A percentile compares a stretch with the other conserved stretches of the same genome.
These are phyloP conservation scores for Yamadazyma sp. DNA, from an alignment of 1,139 yeast genomes.

Conservation along the genomic window DNA sequence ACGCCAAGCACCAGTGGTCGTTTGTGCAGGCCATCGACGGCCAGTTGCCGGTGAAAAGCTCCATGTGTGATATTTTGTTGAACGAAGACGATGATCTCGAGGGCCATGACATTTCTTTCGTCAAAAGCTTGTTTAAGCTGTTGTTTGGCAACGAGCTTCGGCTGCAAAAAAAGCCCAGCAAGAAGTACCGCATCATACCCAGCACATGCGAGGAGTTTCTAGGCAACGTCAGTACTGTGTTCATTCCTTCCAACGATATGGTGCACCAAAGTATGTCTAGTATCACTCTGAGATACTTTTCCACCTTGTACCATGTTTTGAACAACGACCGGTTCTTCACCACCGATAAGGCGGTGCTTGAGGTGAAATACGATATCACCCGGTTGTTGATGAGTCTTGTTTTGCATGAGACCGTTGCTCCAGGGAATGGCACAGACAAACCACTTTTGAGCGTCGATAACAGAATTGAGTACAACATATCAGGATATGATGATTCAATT, in stretches of 20 bases:
- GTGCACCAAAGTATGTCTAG: constrained; percentile 26
- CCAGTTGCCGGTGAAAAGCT: constrained; percentile 44
- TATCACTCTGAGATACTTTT: constrained; percentile 30
- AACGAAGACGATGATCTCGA: constrained; percentile 13
- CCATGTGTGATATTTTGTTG: constrained; percentile 41
- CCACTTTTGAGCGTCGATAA: constrained; percentile 12
- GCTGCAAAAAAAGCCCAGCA: constrained; percentile 1
- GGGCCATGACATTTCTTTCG: constrained; percentile 25
- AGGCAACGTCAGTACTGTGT: constrained; percentile 26
- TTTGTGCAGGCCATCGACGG: constrained; percentile 71
- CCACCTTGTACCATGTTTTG: constrained; percentile 25
- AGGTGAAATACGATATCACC: constrained; percentile 30
- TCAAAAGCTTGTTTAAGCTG: constrained; percentile 33
- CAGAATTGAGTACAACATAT: constrained; percentile 2
- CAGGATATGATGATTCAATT: constrained; percentile 9
- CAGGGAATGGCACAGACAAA: constrained; percentile 29
- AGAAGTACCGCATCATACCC: constrained; percentile 17
- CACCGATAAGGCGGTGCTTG: constrained; percentile 34
- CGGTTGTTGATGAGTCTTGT: constrained; percentile 27
- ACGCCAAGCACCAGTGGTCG: constrained; percentile 69
- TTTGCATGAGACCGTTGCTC: constrained; percentile 28
- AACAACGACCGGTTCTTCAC: constrained; percentile 21
- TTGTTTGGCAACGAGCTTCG: constrained; percentile 19
- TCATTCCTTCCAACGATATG: constrained; percentile 36
- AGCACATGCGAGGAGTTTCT: constrained; percentile 31